Evolutionary conservation across 257 asterid genomes (phyloP), one percentile per base, ranked within the genome.

Genomic region (Knoxia roxburghii): DNA sequence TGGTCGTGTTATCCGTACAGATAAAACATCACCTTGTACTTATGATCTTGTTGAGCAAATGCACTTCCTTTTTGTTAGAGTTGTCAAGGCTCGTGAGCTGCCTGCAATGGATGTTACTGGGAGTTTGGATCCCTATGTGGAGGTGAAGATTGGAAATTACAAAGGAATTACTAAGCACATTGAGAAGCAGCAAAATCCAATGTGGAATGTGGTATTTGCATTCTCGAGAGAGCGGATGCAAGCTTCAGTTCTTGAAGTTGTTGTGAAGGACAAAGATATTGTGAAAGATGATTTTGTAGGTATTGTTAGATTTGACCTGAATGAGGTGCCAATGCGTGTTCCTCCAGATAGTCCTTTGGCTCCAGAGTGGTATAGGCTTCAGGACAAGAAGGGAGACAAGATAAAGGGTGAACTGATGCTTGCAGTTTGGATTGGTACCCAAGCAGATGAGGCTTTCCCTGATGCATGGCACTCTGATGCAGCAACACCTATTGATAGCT

Each of bases 391-490:
- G 74, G 95, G 96, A 3, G 90, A 84, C 75, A 91, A 91, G 72
- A 84, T 83, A 59, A 87, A 84, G 63, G 94, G 98, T 1, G 98
- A 89, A 75, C 73, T 91, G 67, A 91, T 91, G 98, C 95, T 91
- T 41, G 96, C 96, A 0, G 87, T 91, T 30, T 91, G 98, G 98
- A 82, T 87, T 24, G 98, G 98, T 7, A 91, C 98, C 15, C 98
- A 91, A 79, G 96, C 96, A 1, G 98, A 89, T 17, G 98, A 91
- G 75, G 96, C 98, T 0, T 89, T 87, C 76, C 95, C 96, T 2
- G 96, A 89, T 68, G 98, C 95, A 23, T 91, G 98, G 95, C 95
- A 89, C 73, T 91, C 98, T 5, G 96, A 91, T 66, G 95, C 95
- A 20, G 95, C 96, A 21, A 56, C 89, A 14, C 88, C 91, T 15